Percentiles rank a stretch among this genome's conserved stretches.
Evolutionary conservation across 495 filamentous ascomycete genomes (phyloP).

Genomic region (Astrothelium macrocarpum): DNA sequence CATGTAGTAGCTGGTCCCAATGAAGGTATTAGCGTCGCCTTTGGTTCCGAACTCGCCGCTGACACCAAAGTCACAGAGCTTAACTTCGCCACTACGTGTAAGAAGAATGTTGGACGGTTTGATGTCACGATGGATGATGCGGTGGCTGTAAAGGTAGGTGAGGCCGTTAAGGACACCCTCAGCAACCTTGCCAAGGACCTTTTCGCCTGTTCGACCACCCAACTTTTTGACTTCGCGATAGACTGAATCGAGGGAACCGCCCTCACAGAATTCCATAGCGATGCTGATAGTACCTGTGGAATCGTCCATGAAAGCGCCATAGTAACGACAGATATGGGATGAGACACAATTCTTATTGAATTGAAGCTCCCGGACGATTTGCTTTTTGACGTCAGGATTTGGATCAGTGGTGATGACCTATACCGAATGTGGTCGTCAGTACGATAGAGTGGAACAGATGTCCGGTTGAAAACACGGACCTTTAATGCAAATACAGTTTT

Average conservation of each 20-base stretch:
- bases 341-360: conserved; percentile 97
- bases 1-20: conserved; percentile 99
- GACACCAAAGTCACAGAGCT: conserved; percentile 96
- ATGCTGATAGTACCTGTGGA: conserved; percentile 91
- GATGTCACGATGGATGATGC: conserved; percentile 98
- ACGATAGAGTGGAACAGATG: conserved; percentile 11
- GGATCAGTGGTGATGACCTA: conserved; percentile 97
- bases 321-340: conserved; percentile 91
- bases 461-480: conserved; percentile 41
- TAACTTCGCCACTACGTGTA: conserved; percentile 85
- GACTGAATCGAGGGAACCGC: conserved; percentile 86
- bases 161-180: conserved; percentile 90
- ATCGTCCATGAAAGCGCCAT: conserved; percentile 90
- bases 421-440: conserved; percentile 3
- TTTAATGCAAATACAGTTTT: conserved; percentile 96
- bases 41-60: conserved; percentile 97
- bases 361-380: conserved; percentile 87
- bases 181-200: conserved; percentile 94
- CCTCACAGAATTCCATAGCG: conserved; percentile 98
- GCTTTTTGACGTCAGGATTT: conserved; percentile 93
- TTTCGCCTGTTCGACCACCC: conserved; percentile 90
- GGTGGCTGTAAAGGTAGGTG: conserved; percentile 90
- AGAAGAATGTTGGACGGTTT: conserved; percentile 96
- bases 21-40: conserved; percentile 97
- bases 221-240: conserved; percentile 95